These are phyloP conservation scores for Trametes sp. DNA, from an alignment of 1,284 basidiomycete species.

Conservation along the genomic window DNA sequence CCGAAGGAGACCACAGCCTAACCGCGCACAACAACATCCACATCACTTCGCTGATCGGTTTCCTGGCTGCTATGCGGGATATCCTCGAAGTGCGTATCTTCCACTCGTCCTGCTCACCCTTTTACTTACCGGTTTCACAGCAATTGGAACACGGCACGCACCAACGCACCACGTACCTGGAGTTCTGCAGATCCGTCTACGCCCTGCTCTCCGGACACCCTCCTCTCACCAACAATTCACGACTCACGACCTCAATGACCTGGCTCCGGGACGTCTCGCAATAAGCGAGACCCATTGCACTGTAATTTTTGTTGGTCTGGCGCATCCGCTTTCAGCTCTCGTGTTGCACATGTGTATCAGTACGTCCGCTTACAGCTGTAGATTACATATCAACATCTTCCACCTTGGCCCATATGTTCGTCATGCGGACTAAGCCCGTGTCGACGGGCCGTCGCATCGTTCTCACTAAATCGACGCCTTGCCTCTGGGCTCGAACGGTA, in stretches of 20 bases:
- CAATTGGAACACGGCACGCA: conserved; percentile 2
- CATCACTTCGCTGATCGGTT: conserved; percentile 29
- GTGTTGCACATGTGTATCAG: conserved; percentile 8
- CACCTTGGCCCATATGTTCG: no score
- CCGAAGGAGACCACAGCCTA: conserved; percentile 14
- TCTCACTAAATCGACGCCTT: conserved; percentile 59
- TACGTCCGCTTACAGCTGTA: neutral
- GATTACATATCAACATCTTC: neutral
- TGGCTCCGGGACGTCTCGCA: conserved; percentile 25
- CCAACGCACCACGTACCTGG: conserved; percentile 9
- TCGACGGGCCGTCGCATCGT: no score
- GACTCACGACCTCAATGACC: conserved; percentile 16
- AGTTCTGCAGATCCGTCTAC: conserved; percentile 22
- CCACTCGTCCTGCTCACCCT: neutral
- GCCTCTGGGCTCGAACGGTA: conserved; percentile 78
- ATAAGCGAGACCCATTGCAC: neutral
- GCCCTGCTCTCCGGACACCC: conserved; percentile 22
- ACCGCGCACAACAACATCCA: conserved; percentile 31
- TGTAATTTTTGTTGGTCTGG: neutral
- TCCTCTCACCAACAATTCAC: conserved; percentile 14
- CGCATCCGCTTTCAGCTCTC: neutral
- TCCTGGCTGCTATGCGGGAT: conserved; percentile 38
- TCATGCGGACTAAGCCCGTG: no score
- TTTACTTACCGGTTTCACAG: neutral
- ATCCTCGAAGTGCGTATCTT: conserved; percentile 30